Percentiles rank a stretch among this genome's conserved stretches.
phyloP scores from a whole-genome alignment of 768 basidiomycete genomes.

The Jaapia argillacea region DNA sequence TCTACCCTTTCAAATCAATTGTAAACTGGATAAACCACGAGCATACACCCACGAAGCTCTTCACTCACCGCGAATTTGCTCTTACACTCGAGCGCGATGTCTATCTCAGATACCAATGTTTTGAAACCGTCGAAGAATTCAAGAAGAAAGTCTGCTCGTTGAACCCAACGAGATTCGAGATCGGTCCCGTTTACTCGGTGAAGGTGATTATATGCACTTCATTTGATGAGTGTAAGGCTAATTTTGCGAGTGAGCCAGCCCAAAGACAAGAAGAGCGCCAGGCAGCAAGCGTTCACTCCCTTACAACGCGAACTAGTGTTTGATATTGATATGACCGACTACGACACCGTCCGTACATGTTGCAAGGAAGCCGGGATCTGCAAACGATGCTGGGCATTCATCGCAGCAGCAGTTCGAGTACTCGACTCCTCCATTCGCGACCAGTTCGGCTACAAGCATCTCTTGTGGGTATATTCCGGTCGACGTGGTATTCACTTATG shows the following conservation, averaged over 20 bases:
- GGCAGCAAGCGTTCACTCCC: slow-evolving; percentile 26
- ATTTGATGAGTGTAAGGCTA: background rate
- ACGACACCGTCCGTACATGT: slow-evolving; percentile 91
- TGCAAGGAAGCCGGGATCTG: slow-evolving; percentile 90
- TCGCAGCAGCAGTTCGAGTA: slow-evolving; percentile 84
- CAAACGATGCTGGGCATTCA: slow-evolving; percentile 89
- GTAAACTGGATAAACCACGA: slow-evolving; percentile 95
- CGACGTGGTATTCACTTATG: slow-evolving; percentile 97
- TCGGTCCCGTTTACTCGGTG: slow-evolving; percentile 90
- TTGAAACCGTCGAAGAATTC: slow-evolving; percentile 75
- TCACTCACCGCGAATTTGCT: slow-evolving; percentile 92
- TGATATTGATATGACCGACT: slow-evolving; percentile 99
- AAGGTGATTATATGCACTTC: slow-evolving; percentile 60
- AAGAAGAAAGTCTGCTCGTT: slow-evolving; percentile 80
- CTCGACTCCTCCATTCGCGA: slow-evolving; percentile 71
- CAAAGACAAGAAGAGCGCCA: background rate
- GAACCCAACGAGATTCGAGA: slow-evolving; percentile 92
- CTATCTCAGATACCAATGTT: slow-evolving; percentile 93
- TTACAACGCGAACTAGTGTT: slow-evolving; percentile 89
- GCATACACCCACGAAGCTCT: slow-evolving; percentile 67
- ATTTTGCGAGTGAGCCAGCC: background rate
- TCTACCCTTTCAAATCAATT: slow-evolving; percentile 93
- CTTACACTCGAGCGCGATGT: slow-evolving; percentile 88
- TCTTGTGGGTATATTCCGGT: slow-evolving; percentile 98
- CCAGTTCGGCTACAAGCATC: slow-evolving; percentile 83